Percentiles rank a stretch among this genome's conserved stretches.
Evolutionary conservation across 176 grass and related monocot species (phyloP).

Genomic region (Juncus inflexus): DNA sequence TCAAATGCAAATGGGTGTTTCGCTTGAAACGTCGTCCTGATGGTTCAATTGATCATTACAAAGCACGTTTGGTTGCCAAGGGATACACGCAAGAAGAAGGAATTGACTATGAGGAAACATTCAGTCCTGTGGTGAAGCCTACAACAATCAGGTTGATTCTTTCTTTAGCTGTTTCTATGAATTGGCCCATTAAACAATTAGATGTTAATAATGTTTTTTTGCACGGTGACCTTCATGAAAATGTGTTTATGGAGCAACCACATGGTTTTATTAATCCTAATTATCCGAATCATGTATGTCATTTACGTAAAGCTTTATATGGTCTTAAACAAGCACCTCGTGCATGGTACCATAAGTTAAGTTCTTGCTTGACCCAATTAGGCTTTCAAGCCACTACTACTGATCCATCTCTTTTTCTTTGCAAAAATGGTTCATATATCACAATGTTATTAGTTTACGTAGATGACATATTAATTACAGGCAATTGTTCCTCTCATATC

Average conservation of each 20-base stretch:
- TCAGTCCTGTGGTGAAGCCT: constrained; percentile 11
- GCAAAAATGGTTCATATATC: too few relatives aligned
- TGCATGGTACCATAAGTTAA: constrained; percentile 1
- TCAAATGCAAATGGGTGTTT: constrained; percentile 8
- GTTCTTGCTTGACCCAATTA: neutral
- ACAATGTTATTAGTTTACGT: constrained; percentile 9
- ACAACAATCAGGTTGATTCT: neutral
- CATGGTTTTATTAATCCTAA: neutral
- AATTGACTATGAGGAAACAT: constrained; percentile 3
- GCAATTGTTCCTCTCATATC: neutral
- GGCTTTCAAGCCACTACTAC: neutral
- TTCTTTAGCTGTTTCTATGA: neutral
- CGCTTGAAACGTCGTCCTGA: neutral
- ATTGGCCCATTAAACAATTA: neutral
- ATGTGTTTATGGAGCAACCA: constrained; percentile 10
- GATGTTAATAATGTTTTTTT: constrained; percentile 17
- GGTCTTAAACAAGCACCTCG: constrained; percentile 11
- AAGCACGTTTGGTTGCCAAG: constrained; percentile 10
- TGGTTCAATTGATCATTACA: constrained; percentile 16
- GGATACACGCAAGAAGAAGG: neutral
- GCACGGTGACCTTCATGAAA: neutral
- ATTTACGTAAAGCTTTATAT: neutral
- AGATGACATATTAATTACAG: constrained; percentile 8
- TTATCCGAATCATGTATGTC: neutral
- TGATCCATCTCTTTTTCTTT: constrained; percentile 9